Base-by-base conservation (phyloP, 805 yeast species). In the Pichia nanzhaoensis region DNA sequence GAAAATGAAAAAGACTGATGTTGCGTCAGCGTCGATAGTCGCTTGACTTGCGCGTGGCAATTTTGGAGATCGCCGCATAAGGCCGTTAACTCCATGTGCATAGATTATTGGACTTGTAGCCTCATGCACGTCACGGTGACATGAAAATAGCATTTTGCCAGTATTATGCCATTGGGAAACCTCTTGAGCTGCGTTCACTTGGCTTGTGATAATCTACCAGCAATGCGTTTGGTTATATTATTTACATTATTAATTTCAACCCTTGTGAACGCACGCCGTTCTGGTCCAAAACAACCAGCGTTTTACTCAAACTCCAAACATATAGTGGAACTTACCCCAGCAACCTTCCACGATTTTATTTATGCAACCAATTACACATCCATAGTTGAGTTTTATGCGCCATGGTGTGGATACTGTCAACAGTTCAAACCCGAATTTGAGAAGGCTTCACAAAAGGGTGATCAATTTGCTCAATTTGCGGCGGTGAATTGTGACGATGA, bases 321-420 rank as follows among this genome's bases (percentile, higher is more conserved):
- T 31, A 59, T 62, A 8, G 49, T 51, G 30, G 65, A 62, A 39
- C 41, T 62, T 12, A 54, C 44, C 10, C 58, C 63, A 4, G 21
- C 49, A 14, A 80, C 69, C 43, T 89, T 89, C 58, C 78, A 82
- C 49, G 74, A 75, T 45, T 83, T 81, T 40, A 78, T 90, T 3
- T 70, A 78, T 36, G 63, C 70, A 19, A 71, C 95, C 2, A 88
- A 88, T 59, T 84, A 87, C 55, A 84, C 95, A 2, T 65, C 95
- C 1, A 66, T 89, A 17, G 89, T 88, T 19, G 89, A 89, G 67
- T 90, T 90, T 64, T 90, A 84, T 63, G 97, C 98, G 4, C 96
- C 97, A 33, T 90, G 98, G 98, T 91, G 99, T 69, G 96, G 97
- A 5, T 88, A 91, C 64, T 91, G 99, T 65, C 74, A 80, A 55